Percentiles rank a stretch among this genome's conserved stretches.
Conservation (phyloP, 177 flowering plant genomes). For the Telopea speciosissima region DNA sequence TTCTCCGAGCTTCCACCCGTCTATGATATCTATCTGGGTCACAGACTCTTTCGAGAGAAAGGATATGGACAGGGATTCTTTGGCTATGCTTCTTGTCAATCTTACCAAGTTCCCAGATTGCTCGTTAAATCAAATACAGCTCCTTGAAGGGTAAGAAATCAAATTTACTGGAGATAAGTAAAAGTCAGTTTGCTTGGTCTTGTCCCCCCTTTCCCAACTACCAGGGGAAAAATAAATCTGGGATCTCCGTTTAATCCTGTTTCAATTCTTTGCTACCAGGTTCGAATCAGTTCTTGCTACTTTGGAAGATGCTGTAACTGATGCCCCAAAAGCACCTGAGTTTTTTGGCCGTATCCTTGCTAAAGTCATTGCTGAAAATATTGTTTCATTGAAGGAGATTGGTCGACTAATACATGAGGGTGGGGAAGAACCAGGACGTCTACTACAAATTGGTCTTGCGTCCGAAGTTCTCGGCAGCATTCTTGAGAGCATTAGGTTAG, state of each 20-base stretch:
- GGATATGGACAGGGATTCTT: constrained; percentile 55
- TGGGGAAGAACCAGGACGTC: constrained; percentile 63
- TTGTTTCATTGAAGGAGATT: constrained; percentile 41
- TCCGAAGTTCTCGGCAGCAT: constrained; percentile 59
- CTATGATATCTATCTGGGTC: constrained; percentile 71
- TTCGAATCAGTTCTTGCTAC: constrained; percentile 59
- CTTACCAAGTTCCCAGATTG: constrained; percentile 40
- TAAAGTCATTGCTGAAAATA: constrained; percentile 39
- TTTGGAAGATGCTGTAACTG: constrained; percentile 69
- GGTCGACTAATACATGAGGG: constrained; percentile 46
- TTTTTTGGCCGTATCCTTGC: constrained; percentile 65
- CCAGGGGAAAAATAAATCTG: neutral
- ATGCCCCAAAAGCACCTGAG: constrained; percentile 76
- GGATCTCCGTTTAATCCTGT: neutral
- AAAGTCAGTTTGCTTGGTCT: neutral
- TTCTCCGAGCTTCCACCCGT: constrained; percentile 55
- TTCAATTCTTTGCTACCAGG: constrained; percentile 26
- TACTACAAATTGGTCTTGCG: constrained; percentile 50
- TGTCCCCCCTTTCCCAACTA: too few relatives aligned
- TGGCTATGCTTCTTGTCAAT: constrained; percentile 57
- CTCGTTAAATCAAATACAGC: constrained; percentile 35
- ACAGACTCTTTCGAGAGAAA: constrained; percentile 74
- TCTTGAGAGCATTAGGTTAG: constrained; percentile 42
- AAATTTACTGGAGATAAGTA: neutral
- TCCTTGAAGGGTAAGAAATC: constrained; percentile 48